phyloP scores from a whole-genome alignment of 2,329 filamentous ascomycete genomes.

The Ophiocordyceps camponoti-floridani region DNA sequence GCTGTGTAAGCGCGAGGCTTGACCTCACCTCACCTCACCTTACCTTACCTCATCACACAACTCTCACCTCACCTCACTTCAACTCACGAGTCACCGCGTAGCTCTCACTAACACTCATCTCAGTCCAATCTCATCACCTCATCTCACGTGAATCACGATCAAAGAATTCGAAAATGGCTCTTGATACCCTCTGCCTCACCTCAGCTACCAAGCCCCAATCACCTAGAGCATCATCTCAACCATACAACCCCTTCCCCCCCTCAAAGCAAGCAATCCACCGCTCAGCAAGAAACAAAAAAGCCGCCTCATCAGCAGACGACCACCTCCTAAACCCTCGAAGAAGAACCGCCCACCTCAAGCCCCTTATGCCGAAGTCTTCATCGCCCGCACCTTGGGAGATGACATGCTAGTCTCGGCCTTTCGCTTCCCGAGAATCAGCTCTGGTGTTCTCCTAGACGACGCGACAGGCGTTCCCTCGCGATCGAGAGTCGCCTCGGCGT shows the following conservation, averaged over 20 bases:
- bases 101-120: not conserved
- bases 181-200: too few relatives aligned
- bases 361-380: slow-evolving; percentile 16
- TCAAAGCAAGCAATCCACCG: not conserved
- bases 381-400: slow-evolving; percentile 17
- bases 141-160: too few relatives aligned
- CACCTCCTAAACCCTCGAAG: too few relatives aligned
- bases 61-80: not conserved
- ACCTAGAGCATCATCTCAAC: not conserved
- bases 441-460: slow-evolving; percentile 34
- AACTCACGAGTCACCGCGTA: too few relatives aligned
- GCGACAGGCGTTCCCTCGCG: slow-evolving; percentile 23
- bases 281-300: not conserved
- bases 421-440: slow-evolving; percentile 52
- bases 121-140: not conserved
- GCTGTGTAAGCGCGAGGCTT: too few relatives aligned
- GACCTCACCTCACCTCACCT: too few relatives aligned
- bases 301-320: not conserved
- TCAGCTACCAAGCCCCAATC: too few relatives aligned
- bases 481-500: slow-evolving; percentile 61
- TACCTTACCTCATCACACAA: not conserved
- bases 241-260: not conserved
- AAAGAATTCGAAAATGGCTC: too few relatives aligned
- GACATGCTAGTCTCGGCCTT: slow-evolving; percentile 47
- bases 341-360: too few relatives aligned